These are phyloP conservation scores for Neodidymelliopsis sp. DNA, from an alignment of 2,329 filamentous ascomycete species.

Conservation along the genomic window DNA sequence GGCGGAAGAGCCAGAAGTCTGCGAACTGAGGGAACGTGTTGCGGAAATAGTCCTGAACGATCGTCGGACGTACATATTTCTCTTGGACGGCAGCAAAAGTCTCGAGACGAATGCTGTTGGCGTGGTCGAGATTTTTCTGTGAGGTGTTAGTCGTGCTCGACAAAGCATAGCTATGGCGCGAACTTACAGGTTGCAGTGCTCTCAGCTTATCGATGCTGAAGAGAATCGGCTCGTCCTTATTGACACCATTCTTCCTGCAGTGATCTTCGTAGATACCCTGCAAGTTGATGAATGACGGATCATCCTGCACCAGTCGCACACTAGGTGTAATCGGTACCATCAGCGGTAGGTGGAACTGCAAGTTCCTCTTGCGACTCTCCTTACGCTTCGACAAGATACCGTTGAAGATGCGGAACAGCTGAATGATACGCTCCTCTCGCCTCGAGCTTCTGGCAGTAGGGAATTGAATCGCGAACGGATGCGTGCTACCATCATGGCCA, in stretches of 20 bases:
- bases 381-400: slow-evolving; percentile 90
- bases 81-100: slow-evolving; percentile 95
- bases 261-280: slow-evolving; percentile 97
- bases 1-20: slow-evolving; percentile 98
- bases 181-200: slow-evolving; percentile 60
- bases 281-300: slow-evolving; percentile 90
- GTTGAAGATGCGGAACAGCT: slow-evolving; percentile 98
- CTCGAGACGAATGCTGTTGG: slow-evolving; percentile 78
- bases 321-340: slow-evolving; percentile 96
- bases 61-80: slow-evolving; percentile 84
- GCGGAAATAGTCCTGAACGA: slow-evolving; percentile 90
- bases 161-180: slow-evolving; percentile 12
- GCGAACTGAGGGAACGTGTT: slow-evolving; percentile 84
- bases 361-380: slow-evolving; percentile 88
- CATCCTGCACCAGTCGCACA: slow-evolving; percentile 94
- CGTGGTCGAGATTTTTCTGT: slow-evolving; percentile 73
- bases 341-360: slow-evolving; percentile 94
- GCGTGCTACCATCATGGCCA: slow-evolving; percentile 96
- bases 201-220: slow-evolving; percentile 96
- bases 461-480: slow-evolving; percentile 95
- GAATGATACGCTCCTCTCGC: slow-evolving; percentile 91
- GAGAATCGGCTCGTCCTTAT: slow-evolving; percentile 93
- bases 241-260: slow-evolving; percentile 83
- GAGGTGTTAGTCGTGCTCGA: slow-evolving; percentile 8
- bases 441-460: slow-evolving; percentile 91